Evolutionary conservation across 495 filamentous ascomycete species (phyloP).

Genomic region (Amorphotheca resinae): DNA sequence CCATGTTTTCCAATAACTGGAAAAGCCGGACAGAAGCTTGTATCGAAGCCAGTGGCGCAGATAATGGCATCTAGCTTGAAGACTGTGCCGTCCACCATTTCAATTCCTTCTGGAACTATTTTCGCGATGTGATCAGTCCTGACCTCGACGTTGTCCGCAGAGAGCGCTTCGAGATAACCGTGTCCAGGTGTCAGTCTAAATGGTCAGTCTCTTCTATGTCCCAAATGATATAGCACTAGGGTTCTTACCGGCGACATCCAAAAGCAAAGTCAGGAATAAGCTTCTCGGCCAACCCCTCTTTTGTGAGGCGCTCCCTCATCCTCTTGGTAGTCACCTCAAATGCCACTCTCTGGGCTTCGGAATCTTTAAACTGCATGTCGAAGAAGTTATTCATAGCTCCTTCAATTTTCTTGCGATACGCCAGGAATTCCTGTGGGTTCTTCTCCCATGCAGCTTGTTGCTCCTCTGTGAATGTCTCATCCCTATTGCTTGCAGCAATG

Average conservation of each 20-base stretch:
- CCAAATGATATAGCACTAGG: not conserved
- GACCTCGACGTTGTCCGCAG: constrained; percentile 35
- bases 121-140: constrained; percentile 31
- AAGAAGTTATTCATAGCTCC: not conserved
- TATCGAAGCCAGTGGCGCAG: constrained; percentile 42
- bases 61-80: constrained; percentile 31
- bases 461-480: not conserved
- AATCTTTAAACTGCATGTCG: not conserved
- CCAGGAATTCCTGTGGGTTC: not conserved
- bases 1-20: constrained; percentile 28
- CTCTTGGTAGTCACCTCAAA: not conserved
- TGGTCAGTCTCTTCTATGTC: not conserved
- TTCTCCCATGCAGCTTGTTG: not conserved
- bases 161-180: constrained; percentile 42
- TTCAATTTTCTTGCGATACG: not conserved
- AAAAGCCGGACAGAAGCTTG: constrained; percentile 35
- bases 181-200: constrained; percentile 30
- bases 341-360: not conserved
- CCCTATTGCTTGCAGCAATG: not conserved
- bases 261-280: not conserved
- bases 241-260: not conserved
- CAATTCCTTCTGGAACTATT: constrained; percentile 33
- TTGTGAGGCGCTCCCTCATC: not conserved
- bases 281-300: not conserved
- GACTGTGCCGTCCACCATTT: constrained; percentile 29